Evolutionary conservation across 78 protist species (phyloP), one percentile per base, ranked within the genome.

Genomic region (Bigelowiella natans): DNA sequence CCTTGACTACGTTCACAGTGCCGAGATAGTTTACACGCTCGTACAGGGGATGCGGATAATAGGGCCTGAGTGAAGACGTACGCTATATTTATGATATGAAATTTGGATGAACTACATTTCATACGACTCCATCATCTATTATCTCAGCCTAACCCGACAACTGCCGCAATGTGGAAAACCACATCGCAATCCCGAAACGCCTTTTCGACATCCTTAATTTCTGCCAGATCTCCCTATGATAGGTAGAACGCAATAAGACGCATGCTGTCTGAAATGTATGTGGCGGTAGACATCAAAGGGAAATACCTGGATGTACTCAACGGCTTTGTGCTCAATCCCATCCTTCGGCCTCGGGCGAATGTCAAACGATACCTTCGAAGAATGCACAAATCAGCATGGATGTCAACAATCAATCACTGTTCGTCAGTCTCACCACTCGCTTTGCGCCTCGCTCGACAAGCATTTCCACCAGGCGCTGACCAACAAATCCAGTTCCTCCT

Each of bases 401-500:
- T 83, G 73, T 26, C 73, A 51, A 51, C 73, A 51, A 51, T 26
- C 73, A 91, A 1, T 34, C 85, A 2, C 1, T 38, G 7, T 51
- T 51, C 73, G 73, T 7, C 18, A 26, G 7, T 51, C 73, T 51
- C 73, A 51, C 73, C 34, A 85, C 95, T 1, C 31, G 36, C 88
- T 51, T 73, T 18, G 92, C 94, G 64, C 96, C 96, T 0, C 94
- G 92, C 90, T 92, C 96, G 2, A 94, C 82, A 36, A 94, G 92
- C 96, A 93, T 93, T 88, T 94, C 96, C 31, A 90, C 96, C 51
- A 94, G 73, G 37, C 94, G 96, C 1, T 26, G 89, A 1, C 96
- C 96, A 26, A 94, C 94, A 34, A 94, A 91, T 31, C 96, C 96
- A 0, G 91, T 90, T 30, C 96, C 94, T 1, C 96, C 96, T 3